phyloP scores from a whole-genome alignment of 441 rosid species.

The Manihot esculenta region DNA sequence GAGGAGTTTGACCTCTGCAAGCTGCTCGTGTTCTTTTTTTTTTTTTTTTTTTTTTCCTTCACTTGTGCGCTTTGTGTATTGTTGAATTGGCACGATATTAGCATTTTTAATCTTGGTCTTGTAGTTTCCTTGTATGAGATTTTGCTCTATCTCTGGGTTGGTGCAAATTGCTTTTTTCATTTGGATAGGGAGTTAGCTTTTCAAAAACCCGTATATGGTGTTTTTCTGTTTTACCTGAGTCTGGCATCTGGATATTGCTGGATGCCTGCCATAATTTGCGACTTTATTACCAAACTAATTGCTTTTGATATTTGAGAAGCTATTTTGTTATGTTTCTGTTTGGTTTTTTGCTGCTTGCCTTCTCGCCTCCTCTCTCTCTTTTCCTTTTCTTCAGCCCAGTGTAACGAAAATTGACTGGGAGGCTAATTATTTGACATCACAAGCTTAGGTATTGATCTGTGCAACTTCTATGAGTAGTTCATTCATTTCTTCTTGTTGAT shows the following conservation, averaged over 20 bases:
- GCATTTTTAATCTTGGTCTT: conserved; percentile 8
- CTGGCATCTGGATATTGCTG: conserved; percentile 19
- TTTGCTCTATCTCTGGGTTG: conserved; percentile 10
- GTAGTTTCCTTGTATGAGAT: background rate
- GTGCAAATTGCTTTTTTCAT: background rate
- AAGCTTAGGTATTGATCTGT: background rate
- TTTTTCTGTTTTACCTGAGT: conserved; percentile 14
- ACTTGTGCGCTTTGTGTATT: background rate
- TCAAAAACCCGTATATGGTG: background rate
- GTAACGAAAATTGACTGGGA: background rate
- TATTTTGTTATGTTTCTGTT: background rate
- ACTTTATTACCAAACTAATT: background rate
- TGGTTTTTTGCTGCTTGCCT: background rate
- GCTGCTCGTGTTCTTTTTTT: too few relatives aligned
- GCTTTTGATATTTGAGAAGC: background rate
- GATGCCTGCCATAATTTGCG: conserved; percentile 7
- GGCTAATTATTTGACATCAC: conserved; percentile 3
- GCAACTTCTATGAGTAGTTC: background rate
- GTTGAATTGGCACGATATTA: background rate
- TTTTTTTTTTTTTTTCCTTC: too few relatives aligned
- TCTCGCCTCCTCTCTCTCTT: too few relatives aligned
- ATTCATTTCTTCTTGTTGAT: background rate
- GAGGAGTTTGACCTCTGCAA: conserved; percentile 7
- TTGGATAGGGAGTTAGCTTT: background rate
- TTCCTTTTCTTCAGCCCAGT: too few relatives aligned